Conservation (phyloP, 345 rosid genomes). For the Melaleuca quinquenervia region DNA sequence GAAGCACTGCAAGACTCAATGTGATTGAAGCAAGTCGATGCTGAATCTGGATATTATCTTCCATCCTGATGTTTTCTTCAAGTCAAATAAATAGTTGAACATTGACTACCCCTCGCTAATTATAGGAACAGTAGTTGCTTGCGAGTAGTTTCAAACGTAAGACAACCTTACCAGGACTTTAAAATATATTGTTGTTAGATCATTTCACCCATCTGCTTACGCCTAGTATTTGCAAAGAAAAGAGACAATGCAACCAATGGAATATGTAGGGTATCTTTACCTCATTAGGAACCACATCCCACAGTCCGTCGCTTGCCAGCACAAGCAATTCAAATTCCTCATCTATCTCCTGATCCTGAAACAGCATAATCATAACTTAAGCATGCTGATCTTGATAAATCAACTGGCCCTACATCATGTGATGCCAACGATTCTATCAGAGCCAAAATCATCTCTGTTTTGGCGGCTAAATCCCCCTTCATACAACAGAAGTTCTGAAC, state of each 20-base stretch:
- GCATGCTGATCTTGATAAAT: not conserved
- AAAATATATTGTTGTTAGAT: not conserved
- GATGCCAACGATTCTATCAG: not conserved
- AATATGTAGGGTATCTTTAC: constrained; percentile 16
- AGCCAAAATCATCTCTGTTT: not conserved
- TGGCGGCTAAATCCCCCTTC: not conserved
- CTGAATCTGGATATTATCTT: not conserved
- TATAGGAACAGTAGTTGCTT: not conserved
- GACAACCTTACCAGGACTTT: not conserved
- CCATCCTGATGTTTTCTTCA: not conserved
- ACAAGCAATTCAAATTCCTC: constrained; percentile 75
- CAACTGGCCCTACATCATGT: not conserved
- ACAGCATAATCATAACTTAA: not conserved
- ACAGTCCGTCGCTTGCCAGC: constrained; percentile 93
- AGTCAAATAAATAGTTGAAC: not conserved
- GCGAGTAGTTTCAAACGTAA: not conserved
- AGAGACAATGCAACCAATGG: not conserved
- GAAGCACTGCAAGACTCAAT: not conserved
- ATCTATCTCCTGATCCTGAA: constrained; percentile 70
- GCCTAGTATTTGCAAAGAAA: not conserved
- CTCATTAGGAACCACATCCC: constrained; percentile 97
- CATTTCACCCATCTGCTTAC: not conserved
- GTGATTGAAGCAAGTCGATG: not conserved
- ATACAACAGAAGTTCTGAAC: not conserved
- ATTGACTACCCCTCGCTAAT: not conserved